Percentiles rank a stretch among this genome's conserved stretches.
phyloP scores from a whole-genome alignment of 352 stramenopile species.

The Phytophthora europaea region DNA sequence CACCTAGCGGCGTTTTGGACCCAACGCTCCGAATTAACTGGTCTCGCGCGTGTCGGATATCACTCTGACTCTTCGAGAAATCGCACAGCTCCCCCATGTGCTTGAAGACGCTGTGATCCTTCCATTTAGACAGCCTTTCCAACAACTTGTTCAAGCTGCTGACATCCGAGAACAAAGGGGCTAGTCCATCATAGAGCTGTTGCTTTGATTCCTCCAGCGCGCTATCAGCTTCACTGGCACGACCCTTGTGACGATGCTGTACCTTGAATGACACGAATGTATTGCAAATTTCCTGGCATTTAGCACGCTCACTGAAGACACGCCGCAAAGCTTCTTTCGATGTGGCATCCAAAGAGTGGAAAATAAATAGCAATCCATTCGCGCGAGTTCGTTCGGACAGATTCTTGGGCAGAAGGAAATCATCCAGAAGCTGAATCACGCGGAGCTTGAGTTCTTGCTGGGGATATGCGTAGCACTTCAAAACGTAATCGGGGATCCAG shows the following conservation, averaged over 20 bases:
- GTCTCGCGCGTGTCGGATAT: slow-evolving; percentile 65
- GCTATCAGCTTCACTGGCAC: slow-evolving; percentile 10
- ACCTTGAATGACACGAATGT: slow-evolving; percentile 66
- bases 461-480: slow-evolving; percentile 90
- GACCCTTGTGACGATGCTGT: slow-evolving; percentile 42
- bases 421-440: slow-evolving; percentile 86
- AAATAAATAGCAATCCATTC: slow-evolving; percentile 81
- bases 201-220: slow-evolving; percentile 43
- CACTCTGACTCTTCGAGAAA: slow-evolving; percentile 54
- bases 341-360: slow-evolving; percentile 64
- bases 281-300: slow-evolving; percentile 47
- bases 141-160: slow-evolving; percentile 64
- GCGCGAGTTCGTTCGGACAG: slow-evolving; percentile 59
- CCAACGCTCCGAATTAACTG: slow-evolving; percentile 81
- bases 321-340: slow-evolving; percentile 81
- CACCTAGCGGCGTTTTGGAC: slow-evolving; percentile 79
- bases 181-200: slow-evolving; percentile 48
- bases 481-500: slow-evolving; percentile 86
- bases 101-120: slow-evolving; percentile 86
- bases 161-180: slow-evolving; percentile 71
- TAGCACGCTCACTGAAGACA: slow-evolving; percentile 69
- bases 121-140: slow-evolving; percentile 74
- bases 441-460: slow-evolving; percentile 87
- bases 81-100: slow-evolving; percentile 72
- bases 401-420: slow-evolving; percentile 84